Conservation (phyloP, 768 basidiomycete species). For the Candolleomyces eurysporus region DNA sequence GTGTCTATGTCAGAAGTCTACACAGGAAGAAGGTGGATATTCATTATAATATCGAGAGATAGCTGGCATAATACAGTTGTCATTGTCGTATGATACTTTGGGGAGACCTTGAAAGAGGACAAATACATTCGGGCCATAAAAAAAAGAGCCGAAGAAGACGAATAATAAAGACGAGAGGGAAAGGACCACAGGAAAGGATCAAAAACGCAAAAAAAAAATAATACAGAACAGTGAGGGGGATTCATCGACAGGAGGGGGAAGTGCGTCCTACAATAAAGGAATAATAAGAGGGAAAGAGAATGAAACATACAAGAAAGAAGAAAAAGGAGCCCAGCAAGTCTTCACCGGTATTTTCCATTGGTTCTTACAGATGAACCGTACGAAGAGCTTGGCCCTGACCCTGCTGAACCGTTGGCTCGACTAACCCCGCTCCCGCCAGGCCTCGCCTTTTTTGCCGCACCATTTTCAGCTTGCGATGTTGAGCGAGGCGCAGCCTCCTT, state of each 20-base stretch:
- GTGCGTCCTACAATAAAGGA: background rate
- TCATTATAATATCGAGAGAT: background rate
- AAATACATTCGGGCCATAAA: too few species aligned
- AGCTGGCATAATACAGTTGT: background rate
- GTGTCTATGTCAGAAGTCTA: background rate
- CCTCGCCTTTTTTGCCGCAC: constrained; percentile 60
- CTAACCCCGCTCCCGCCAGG: constrained; percentile 34
- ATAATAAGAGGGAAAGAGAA: background rate
- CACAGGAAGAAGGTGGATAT: background rate
- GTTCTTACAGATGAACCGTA: constrained; percentile 43
- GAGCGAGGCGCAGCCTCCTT: constrained; percentile 68
- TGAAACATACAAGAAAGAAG: constrained; percentile 16
- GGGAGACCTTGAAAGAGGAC: too few species aligned
- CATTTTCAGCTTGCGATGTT: constrained; percentile 17
- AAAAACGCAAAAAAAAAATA: background rate
- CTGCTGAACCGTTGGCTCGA: constrained; percentile 52
- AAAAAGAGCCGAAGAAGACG: too few species aligned
- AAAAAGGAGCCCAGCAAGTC: constrained; percentile 16
- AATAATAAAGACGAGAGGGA: background rate
- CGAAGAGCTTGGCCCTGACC: constrained; percentile 26
- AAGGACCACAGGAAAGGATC: background rate
- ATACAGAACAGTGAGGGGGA: background rate
- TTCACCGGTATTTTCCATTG: constrained; percentile 65
- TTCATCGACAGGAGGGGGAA: too few species aligned
- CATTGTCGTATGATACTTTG: background rate